Base-by-base conservation (phyloP, 768 basidiomycete species). In the Suillus luteus region DNA sequence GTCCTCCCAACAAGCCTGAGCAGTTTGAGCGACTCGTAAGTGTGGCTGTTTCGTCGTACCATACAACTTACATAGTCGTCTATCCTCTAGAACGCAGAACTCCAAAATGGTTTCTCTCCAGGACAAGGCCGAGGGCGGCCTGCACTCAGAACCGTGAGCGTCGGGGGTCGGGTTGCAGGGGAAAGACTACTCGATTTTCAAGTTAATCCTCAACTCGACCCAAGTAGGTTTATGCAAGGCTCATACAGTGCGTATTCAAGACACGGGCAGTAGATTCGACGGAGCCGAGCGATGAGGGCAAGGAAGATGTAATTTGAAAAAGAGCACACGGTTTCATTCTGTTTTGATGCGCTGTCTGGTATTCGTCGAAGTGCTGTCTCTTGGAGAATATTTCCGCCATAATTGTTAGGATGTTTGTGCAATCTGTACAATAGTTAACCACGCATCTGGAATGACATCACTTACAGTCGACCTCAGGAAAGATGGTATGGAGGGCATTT, bases 171-270 rank as follows among this genome's bases (percentile, higher is more conserved):
- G 3, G 33, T 64, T 61, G 46, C 69, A 0, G 73, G 72, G 24
- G 69, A 72, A 57, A 52, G 61, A 11, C 22, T 66, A 7, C 64
- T 74, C 10, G 48, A 72, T 41, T 31, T 71, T 17, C 51, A 52
- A 31, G 51, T 52, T 48, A 24, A 44, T n/a, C 38, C 51, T 8
- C 49, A 51, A 3, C 60, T 55, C 33, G 48, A 68, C 40, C 57
- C 62, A 10, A 63, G 49, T 33, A 44, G 48, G 49, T 62, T 63
- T 27, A 55, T 24, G 38, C 44, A 35, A 24, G 44, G 35, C 43
- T 11, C 54, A 22, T n/a, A 54, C 24, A 44, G 46, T 24, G 59
- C 22, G 15, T 33, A 35, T 31, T 35, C 62, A 64, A 41, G 48
- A 62, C 60, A 48, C 41, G 58, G 15, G 41, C 12, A 61, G 60